phyloP scores from a whole-genome alignment of 164 flowering plant genomes.

The Berberis thunbergii region DNA sequence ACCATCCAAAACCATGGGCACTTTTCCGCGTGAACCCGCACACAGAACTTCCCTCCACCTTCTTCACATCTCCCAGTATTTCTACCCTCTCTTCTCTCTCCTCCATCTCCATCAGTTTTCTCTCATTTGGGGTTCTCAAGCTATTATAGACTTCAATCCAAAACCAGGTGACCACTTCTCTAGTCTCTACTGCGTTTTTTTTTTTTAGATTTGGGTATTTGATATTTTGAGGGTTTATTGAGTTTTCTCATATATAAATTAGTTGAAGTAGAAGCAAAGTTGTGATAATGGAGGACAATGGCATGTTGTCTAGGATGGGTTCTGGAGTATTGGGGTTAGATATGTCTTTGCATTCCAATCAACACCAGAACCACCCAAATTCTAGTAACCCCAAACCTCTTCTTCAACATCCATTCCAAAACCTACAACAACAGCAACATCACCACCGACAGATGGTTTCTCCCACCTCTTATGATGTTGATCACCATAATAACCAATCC shows the following conservation, averaged over 20 bases:
- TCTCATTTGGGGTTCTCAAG: neutral
- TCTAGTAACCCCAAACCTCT: neutral
- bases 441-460: constrained; percentile 16
- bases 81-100: neutral
- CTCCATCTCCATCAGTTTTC: neutral
- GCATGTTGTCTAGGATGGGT: constrained; percentile 12
- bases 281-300: constrained; percentile 16
- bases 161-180: neutral
- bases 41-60: neutral
- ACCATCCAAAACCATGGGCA: constrained; percentile 13
- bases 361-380: constrained; percentile 9
- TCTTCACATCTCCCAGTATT: neutral
- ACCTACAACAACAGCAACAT: constrained; percentile 10
- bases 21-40: neutral
- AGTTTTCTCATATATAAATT: neutral
- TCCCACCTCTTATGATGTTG: constrained; percentile 8
- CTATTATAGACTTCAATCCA: neutral
- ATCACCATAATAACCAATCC: constrained; percentile 9
- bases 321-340: constrained; percentile 27
- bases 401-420: neutral
- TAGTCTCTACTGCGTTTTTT: neutral
- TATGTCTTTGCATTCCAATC: constrained; percentile 20
- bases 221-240: neutral
- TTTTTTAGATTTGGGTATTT: neutral
- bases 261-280: neutral